These are phyloP conservation scores for Oldenlandia corymbosa DNA, from an alignment of 257 asterid species.

Conservation along the genomic window DNA sequence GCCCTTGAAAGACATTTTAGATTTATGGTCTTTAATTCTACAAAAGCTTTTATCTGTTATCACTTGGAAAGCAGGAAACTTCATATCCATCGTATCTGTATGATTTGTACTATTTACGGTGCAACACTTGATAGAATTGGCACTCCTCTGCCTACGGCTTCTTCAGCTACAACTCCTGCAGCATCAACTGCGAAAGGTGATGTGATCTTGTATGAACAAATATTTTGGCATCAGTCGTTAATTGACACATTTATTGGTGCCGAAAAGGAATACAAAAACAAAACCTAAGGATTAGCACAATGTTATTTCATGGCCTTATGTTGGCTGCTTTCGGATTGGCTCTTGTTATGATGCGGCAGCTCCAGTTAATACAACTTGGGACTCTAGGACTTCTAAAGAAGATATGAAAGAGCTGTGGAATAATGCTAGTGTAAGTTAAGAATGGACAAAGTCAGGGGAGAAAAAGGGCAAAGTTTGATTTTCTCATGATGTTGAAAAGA, in stretches of 20 bases:
- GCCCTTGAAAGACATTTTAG: not conserved
- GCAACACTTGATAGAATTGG: constrained; percentile 15
- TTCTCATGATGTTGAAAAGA: constrained; percentile 63
- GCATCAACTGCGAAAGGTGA: constrained; percentile 43
- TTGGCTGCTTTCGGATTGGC: not conserved
- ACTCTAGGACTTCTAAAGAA: constrained; percentile 65
- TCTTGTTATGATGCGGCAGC: constrained; percentile 28
- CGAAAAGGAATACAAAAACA: no score
- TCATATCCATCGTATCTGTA: not conserved
- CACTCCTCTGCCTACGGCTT: constrained; percentile 32
- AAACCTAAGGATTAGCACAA: not conserved
- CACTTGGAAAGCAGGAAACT: not conserved
- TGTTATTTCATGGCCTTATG: not conserved
- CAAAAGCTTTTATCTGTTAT: not conserved
- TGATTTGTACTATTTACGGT: not conserved
- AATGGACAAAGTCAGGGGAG: constrained; percentile 82
- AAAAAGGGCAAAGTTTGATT: constrained; percentile 74
- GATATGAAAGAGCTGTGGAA: constrained; percentile 95
- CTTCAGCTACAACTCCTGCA: constrained; percentile 38
- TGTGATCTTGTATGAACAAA: no score
- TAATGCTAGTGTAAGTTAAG: constrained; percentile 53
- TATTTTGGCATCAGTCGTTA: no score
- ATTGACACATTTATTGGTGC: no score
- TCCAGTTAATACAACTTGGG: constrained; percentile 65
- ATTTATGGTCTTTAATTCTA: not conserved